Conservation (phyloP, 192 early-diverging fungal species). For the Coemansia sp. region DNA sequence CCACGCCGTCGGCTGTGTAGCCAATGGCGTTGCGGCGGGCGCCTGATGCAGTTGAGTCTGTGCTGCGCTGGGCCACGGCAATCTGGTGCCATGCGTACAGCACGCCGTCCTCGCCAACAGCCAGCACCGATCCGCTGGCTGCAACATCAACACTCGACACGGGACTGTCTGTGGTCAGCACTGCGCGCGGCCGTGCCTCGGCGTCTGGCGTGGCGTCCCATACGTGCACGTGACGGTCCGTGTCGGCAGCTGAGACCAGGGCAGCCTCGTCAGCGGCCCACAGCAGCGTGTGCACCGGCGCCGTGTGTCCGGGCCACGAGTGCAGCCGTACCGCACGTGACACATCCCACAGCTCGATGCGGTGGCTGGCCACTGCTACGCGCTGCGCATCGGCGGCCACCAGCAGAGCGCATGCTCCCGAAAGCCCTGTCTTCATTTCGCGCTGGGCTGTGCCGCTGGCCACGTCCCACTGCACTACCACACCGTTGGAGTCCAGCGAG, state of each 20-base stretch:
- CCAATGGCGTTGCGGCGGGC: conserved; percentile 15
- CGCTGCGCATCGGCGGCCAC: conserved; percentile 22
- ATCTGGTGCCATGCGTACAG: conserved; percentile 38
- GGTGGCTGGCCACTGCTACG: conserved; percentile 43
- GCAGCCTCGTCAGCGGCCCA: conserved; percentile 41
- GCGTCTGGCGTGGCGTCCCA: conserved; percentile 27
- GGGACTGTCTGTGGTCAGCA: conserved; percentile 31
- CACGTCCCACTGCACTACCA: conserved; percentile 36
- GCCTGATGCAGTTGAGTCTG: too few relatives aligned
- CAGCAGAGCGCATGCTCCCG: conserved; percentile 17
- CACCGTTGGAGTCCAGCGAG: conserved; percentile 26
- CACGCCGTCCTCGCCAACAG: conserved; percentile 31
- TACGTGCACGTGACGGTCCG: conserved; percentile 42
- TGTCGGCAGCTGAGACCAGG: conserved; percentile 33
- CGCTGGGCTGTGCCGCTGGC: neutral
- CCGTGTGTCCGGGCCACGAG: conserved; percentile 33
- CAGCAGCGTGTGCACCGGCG: conserved; percentile 25
- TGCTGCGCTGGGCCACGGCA: conserved; percentile 21
- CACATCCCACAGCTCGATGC: conserved; percentile 44
- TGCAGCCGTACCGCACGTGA: neutral
- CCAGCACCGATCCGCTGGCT: conserved; percentile 32
- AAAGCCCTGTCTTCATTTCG: conserved; percentile 24
- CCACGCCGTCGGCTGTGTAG: conserved; percentile 28
- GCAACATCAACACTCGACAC: conserved; percentile 30
- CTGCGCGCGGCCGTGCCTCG: conserved; percentile 14